Conservation (phyloP, 2,329 filamentous ascomycete species). For the Xylariaceae sp. region DNA sequence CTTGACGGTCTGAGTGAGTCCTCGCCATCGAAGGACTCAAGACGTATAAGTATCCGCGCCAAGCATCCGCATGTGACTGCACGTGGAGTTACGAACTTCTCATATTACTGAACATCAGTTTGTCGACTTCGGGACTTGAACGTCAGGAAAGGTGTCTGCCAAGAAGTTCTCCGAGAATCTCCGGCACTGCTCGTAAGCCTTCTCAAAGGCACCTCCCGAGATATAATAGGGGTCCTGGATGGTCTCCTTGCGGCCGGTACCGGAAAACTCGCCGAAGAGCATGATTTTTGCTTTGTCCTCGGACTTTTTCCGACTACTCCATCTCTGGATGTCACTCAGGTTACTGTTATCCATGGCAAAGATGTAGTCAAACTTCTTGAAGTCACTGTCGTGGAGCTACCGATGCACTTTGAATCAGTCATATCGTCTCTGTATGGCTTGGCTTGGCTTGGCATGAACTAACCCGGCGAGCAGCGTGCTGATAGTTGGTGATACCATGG, state of each 20-base stretch:
- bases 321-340: conserved; percentile 66
- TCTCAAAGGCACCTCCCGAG: conserved; percentile 72
- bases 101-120: conserved; percentile 5
- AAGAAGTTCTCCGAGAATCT: conserved; percentile 75
- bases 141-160: conserved; percentile 47
- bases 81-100: not conserved
- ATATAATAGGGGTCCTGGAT: conserved; percentile 92
- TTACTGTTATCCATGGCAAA: conserved; percentile 92
- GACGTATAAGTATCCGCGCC: too few species aligned
- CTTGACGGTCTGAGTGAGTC: not conserved
- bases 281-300: conserved; percentile 61
- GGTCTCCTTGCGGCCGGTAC: conserved; percentile 60
- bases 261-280: conserved; percentile 80
- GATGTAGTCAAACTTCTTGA: conserved; percentile 83
- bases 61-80: not conserved
- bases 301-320: conserved; percentile 50
- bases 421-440: not conserved
- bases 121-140: conserved; percentile 10
- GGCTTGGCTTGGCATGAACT: conserved; percentile 18
- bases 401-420: not conserved
- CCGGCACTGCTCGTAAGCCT: conserved; percentile 77
- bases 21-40: not conserved
- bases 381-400: conserved; percentile 61
- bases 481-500: conserved; percentile 72
- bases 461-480: conserved; percentile 72